phyloP scores from a whole-genome alignment of 495 filamentous ascomycete species.

The Penicillium chermesinum region DNA sequence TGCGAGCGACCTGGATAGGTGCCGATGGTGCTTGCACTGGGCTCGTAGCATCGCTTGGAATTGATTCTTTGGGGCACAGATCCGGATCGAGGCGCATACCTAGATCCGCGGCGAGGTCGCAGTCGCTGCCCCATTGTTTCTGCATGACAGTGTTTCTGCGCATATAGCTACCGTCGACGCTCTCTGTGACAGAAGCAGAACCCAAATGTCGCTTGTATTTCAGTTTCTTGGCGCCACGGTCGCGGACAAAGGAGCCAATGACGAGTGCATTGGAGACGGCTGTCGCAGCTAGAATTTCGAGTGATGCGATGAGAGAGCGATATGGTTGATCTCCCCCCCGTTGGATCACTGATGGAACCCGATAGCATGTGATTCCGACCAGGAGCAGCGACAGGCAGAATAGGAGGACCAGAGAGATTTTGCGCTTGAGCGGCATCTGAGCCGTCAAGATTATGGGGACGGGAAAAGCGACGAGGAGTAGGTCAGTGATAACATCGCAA shows the following conservation, averaged over 20 bases:
- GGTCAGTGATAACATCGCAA: slow-evolving; percentile 81
- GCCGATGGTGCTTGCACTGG: slow-evolving; percentile 36
- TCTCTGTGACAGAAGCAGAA: slow-evolving; percentile 49
- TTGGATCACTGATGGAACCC: slow-evolving; percentile 65
- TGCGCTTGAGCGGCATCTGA: slow-evolving; percentile 61
- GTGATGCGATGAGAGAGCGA: slow-evolving; percentile 69
- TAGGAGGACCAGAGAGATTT: slow-evolving; percentile 61
- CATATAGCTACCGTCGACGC: slow-evolving; percentile 44
- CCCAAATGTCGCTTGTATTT: slow-evolving; percentile 57
- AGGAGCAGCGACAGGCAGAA: slow-evolving; percentile 78
- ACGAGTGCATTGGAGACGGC: slow-evolving; percentile 72
- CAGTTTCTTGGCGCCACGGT: slow-evolving; percentile 71
- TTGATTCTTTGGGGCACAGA: slow-evolving; percentile 38
- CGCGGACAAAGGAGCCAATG: slow-evolving; percentile 76
- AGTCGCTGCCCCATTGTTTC: slow-evolving; percentile 74
- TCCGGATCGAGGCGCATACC: slow-evolving; percentile 63
- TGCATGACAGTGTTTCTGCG: slow-evolving; percentile 49
- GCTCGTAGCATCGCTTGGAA: background rate
- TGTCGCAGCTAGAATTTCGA: slow-evolving; percentile 74
- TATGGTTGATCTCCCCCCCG: slow-evolving; percentile 62
- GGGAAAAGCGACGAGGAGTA: slow-evolving; percentile 81
- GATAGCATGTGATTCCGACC: slow-evolving; percentile 69
- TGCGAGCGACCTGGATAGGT: slow-evolving; percentile 20
- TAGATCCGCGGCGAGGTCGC: slow-evolving; percentile 67
- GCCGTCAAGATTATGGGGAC: slow-evolving; percentile 77